These are phyloP conservation scores for Scedosporium apiospermum DNA, from an alignment of 2,329 filamentous ascomycete genomes.

Conservation along the genomic window DNA sequence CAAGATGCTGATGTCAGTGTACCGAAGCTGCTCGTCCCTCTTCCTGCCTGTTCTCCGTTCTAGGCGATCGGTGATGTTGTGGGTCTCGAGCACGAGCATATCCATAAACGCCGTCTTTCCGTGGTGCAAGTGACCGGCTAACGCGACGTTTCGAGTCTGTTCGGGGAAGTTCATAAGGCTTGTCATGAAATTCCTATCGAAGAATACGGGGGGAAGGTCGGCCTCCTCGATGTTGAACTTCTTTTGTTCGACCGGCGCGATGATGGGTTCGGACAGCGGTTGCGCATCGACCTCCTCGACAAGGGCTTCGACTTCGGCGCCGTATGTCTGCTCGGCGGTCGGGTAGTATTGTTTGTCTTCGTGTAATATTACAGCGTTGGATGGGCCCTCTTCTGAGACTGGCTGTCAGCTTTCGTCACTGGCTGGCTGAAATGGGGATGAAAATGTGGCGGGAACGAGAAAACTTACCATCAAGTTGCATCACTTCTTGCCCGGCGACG, in stretches of 20 bases:
- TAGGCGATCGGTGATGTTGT: conserved; percentile 70
- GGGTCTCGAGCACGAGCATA: conserved; percentile 93
- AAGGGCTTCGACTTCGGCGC: conserved; percentile 84
- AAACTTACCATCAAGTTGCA: conserved; percentile 75
- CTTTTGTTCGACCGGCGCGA: conserved; percentile 86
- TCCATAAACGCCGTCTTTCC: conserved; percentile 98
- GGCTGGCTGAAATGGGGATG: not conserved
- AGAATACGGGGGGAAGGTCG: conserved; percentile 80
- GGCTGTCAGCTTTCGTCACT: not conserved
- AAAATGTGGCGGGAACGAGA: not conserved
- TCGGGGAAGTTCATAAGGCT: conserved; percentile 95
- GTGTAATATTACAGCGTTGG: conserved; percentile 94
- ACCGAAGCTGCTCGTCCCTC: conserved; percentile 81
- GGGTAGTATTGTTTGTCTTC: conserved; percentile 99
- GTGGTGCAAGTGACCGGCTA: conserved; percentile 90
- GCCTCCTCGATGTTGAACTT: conserved; percentile 92
- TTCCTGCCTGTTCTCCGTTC: conserved; percentile 74
- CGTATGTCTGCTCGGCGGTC: conserved; percentile 93
- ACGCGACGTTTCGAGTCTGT: conserved; percentile 83
- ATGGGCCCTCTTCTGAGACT: conserved; percentile 56
- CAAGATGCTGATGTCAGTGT: conserved; percentile 84
- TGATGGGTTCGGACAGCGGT: conserved; percentile 82
- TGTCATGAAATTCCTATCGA: conserved; percentile 84
- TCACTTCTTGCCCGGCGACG: conserved; percentile 67
- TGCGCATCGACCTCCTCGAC: conserved; percentile 97